These are phyloP conservation scores for Trichoderma asperellum DNA, from an alignment of 2,329 filamentous ascomycete genomes.

Conservation along the genomic window DNA sequence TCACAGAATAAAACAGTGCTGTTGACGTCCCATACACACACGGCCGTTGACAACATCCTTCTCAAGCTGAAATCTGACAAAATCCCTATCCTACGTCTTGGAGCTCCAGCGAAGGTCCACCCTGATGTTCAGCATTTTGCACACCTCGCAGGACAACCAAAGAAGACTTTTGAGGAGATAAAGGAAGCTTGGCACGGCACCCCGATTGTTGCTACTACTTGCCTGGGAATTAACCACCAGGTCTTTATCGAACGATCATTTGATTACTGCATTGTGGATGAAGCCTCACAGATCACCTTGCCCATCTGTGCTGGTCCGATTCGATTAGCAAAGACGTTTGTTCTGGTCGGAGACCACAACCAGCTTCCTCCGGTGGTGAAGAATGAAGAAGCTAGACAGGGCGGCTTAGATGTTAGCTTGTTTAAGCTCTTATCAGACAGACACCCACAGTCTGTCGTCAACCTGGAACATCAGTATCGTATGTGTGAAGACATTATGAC, in stretches of 20 bases:
- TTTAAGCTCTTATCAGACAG: conserved; percentile 92
- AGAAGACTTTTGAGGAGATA: conserved; percentile 80
- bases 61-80: conserved; percentile 83
- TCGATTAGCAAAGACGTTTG: conserved; percentile 87
- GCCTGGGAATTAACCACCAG: conserved; percentile 85
- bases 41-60: conserved; percentile 96
- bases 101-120: conserved; percentile 83
- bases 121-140: conserved; percentile 85
- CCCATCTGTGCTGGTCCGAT: conserved; percentile 94
- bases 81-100: conserved; percentile 81
- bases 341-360: conserved; percentile 95
- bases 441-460: conserved; percentile 86
- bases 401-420: conserved; percentile 87
- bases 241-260: conserved; percentile 89
- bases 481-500: conserved; percentile 99
- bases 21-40: conserved; percentile 94
- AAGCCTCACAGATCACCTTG: conserved; percentile 95
- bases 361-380: conserved; percentile 93
- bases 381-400: conserved; percentile 82
- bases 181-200: conserved; percentile 81
- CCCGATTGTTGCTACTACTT: conserved; percentile 92
- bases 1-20: conserved; percentile 90
- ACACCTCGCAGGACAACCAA: conserved; percentile 73
- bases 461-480: conserved; percentile 92
- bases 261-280: conserved; percentile 98